Percentiles rank a stretch among this genome's conserved stretches.
These are phyloP conservation scores for Penstemon davidsonii DNA, from an alignment of 257 asterid genomes.

Conservation along the genomic window DNA sequence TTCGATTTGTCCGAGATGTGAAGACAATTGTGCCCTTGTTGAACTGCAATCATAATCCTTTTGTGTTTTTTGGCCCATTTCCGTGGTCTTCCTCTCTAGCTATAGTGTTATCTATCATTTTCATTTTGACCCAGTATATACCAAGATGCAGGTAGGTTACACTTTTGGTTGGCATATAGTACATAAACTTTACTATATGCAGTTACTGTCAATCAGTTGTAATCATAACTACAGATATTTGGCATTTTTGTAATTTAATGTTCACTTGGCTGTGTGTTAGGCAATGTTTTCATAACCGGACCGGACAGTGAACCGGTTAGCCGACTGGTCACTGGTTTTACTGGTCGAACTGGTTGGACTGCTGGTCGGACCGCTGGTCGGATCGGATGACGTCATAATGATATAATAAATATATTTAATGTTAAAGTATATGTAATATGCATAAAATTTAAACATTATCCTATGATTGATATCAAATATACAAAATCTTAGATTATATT, in stretches of 20 bases:
- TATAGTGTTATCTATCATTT: not conserved
- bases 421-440: no score
- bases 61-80: not conserved
- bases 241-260: not conserved
- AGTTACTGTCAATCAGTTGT: not conserved
- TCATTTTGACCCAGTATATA: constrained; percentile 16
- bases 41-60: not conserved
- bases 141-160: constrained; percentile 12
- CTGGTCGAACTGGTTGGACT: no score
- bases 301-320: no score
- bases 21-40: not conserved
- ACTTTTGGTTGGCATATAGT: constrained; percentile 9
- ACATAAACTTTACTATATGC: constrained; percentile 10
- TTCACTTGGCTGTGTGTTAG: no score
- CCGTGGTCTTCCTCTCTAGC: not conserved
- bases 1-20: not conserved
- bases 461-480: no score
- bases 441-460: no score
- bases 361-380: no score
- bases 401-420: no score
- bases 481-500: no score
- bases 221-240: not conserved
- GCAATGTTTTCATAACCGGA: no score
- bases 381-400: no score
- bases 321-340: no score